Base-by-base conservation (phyloP, 768 basidiomycete species). In the Wakefieldia striispora region DNA sequence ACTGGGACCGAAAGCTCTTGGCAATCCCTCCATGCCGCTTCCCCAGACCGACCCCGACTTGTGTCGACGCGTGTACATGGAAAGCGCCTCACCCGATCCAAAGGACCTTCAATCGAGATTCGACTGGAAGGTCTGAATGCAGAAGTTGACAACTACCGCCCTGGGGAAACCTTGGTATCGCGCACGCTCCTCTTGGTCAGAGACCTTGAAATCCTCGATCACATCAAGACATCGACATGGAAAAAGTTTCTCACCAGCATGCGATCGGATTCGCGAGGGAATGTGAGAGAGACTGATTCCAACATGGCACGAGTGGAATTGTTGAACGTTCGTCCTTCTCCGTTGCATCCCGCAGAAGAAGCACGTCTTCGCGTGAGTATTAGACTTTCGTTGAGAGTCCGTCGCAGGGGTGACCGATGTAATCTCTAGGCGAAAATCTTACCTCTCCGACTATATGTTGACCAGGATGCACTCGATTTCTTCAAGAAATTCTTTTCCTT, bases 161-260 rank as follows among this genome's bases (percentile, higher is more conserved):
- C 81, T 6, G 72, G 75, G 11, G 77, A 78, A 38, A 67, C 78
- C 1, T 62, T 85, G 20, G 82, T 85, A 9, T 87, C 86, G 3
- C 75, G 86, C 45, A 78, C 82, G 2, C 75, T 88, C 40, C 78
- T 81, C 13, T 83, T 83, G 11, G 75, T 94, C 43, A 78, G 71
- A 50, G 82, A 91, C 53, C 59, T 92, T 17, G 92, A 97, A 68
- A 97, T 98, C 51, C 72, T 98, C 43, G 97, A 99, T 66, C 95
- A 97, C 63, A 93, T 99, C 75, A 94, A 91, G 74, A 95, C 94
- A 0, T 97, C 94, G 9, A 97, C 97, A 0, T 99, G 97, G 97
- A 89, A 86, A 71, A 98, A 95, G 66, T 98, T 99, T 66, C 72
- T 99, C 51, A 95, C 93, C 4, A 82, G 83, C 46, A 75, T 97